phyloP scores from a whole-genome alignment of 371 early-diverging fungal genomes.

The Lichtheimia ramosa region DNA sequence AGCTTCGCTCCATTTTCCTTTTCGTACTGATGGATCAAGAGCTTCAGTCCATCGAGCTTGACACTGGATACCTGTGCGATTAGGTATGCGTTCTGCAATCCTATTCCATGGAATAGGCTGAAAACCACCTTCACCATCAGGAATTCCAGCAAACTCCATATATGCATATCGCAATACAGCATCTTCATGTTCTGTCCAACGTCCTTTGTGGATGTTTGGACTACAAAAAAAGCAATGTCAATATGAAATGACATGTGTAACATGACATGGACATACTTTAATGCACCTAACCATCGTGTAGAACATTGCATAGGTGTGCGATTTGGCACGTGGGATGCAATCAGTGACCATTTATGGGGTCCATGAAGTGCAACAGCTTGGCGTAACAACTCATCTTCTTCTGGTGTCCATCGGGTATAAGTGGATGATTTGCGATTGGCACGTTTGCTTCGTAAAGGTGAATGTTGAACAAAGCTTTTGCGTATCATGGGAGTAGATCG shows the following conservation, averaged over 20 bases:
- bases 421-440: slow-evolving; percentile 35
- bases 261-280: slow-evolving; percentile 38
- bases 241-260: neutral
- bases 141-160: slow-evolving; percentile 39
- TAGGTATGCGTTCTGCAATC: slow-evolving; percentile 57
- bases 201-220: slow-evolving; percentile 63
- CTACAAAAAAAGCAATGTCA: slow-evolving; percentile 15
- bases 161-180: slow-evolving; percentile 49
- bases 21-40: slow-evolving; percentile 66
- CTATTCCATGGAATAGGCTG: slow-evolving; percentile 65
- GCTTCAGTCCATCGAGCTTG: slow-evolving; percentile 80
- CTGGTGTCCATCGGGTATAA: slow-evolving; percentile 50
- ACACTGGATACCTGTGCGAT: slow-evolving; percentile 70
- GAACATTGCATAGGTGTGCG: slow-evolving; percentile 72
- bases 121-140: slow-evolving; percentile 46
- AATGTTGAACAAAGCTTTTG: slow-evolving; percentile 19
- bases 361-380: slow-evolving; percentile 50
- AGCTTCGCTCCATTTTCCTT: slow-evolving; percentile 66
- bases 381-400: slow-evolving; percentile 46
- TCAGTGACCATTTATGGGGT: slow-evolving; percentile 63
- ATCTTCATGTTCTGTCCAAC: slow-evolving; percentile 73
- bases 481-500: slow-evolving; percentile 19
- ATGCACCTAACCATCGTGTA: slow-evolving; percentile 65
- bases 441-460: slow-evolving; percentile 34
- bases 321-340: slow-evolving; percentile 64